Percentiles rank a stretch among this genome's conserved stretches.
Evolutionary conservation across 352 stramenopile species (phyloP).

Genomic region (Lagenidium sp.): DNA sequence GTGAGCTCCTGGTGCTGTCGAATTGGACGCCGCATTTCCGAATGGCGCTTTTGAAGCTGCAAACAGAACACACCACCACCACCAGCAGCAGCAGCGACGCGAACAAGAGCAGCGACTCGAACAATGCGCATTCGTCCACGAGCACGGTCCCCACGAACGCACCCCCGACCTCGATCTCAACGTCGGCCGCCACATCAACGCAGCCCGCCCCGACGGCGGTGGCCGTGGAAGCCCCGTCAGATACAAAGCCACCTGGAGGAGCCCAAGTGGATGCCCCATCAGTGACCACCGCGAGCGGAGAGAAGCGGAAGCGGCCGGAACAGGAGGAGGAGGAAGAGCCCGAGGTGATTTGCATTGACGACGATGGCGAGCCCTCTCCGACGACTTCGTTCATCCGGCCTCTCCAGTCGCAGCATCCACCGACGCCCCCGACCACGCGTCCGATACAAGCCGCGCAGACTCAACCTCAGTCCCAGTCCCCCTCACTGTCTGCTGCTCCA

Average conservation of each 20-base stretch:
- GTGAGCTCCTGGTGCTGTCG: slow-evolving; percentile 23
- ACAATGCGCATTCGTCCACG: background rate
- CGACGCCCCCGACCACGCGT: no score
- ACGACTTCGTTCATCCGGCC: background rate
- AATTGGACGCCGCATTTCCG: slow-evolving; percentile 41
- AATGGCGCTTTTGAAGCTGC: slow-evolving; percentile 23
- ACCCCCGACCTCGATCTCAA: background rate
- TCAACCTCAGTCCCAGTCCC: no score
- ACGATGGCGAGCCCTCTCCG: slow-evolving; percentile 3
- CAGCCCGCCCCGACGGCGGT: background rate
- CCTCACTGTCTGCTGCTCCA: background rate
- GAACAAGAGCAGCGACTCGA: background rate
- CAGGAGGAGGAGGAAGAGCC: background rate
- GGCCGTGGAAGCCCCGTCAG: no score
- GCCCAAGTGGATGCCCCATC: no score
- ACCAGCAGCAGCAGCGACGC: background rate
- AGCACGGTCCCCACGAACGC: background rate
- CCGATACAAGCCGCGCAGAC: no score
- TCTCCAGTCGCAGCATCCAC: background rate
- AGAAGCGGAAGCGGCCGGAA: slow-evolving; percentile 34
- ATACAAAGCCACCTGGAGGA: no score
- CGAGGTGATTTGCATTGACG: slow-evolving; percentile 58
- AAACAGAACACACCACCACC: slow-evolving; percentile 9
- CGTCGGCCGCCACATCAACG: background rate
- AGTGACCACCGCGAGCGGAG: no score